Evolutionary conservation across 139 green algal genomes (phyloP), one percentile per base, ranked within the genome.

Genomic region (Volvox africanus): DNA sequence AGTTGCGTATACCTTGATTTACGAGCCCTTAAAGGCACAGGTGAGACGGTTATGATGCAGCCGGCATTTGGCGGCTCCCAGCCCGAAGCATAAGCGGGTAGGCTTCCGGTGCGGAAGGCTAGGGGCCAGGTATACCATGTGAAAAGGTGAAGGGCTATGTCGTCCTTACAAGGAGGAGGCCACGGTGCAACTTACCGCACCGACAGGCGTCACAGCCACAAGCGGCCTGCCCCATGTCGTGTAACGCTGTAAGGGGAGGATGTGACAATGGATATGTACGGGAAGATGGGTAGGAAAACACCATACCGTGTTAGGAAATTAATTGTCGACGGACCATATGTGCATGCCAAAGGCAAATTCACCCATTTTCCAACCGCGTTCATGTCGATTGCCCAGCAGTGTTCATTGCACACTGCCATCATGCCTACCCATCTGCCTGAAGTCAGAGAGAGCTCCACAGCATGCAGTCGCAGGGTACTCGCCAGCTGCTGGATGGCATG

Each of bases 351-450:
- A 73, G 24, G 11, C 44, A 55, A 5, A 55, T 55, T 14, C 44
- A 55, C 44, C 44, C 44, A 14, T 9, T 9, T 55, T 14, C 44
- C 9, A 55, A 73, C 24, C 65, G 16, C 2, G 21, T 73, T 73
- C 62, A 24, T 2, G 65, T 24, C 65, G 65, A 73, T 73, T 73
- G 65, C 21, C 21, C 24, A 5, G 21, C 21, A 12, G 65, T 73
- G 65, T 73, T 73, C 65, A 73, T 16, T 12, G 65, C 65, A 24
- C 21, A 73, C 65, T 28, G 65, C 16, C 65, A 30, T 28, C 65
- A 73, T 28, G 65, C 65, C 11, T 28, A 90, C 89, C 89, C 89
- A 92, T 90, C 82, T 76, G 14, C 89, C 89, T 0, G 24, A 21
- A 19, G 89, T 92, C 28, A 92, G 82, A 0, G 30, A 35, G 1